A percentile compares a stretch with the other conserved stretches of the same genome.
phyloP scores from a whole-genome alignment of 2,329 filamentous ascomycete genomes.

The Talaromyces sp. region DNA sequence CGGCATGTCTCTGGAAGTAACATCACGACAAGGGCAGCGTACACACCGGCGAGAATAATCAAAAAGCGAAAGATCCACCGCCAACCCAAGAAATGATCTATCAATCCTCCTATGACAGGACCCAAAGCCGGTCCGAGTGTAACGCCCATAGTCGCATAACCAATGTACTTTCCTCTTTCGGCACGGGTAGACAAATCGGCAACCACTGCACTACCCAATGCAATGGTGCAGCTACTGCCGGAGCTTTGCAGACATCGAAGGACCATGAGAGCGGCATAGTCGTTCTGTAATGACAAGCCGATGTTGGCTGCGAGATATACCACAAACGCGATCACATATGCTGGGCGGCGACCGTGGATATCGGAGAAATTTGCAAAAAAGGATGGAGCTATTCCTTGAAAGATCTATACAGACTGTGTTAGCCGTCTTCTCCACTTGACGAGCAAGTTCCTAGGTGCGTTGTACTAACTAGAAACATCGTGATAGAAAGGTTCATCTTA shows the following conservation, averaged over 20 bases:
- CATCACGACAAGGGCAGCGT: conserved; percentile 33
- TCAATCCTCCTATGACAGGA: conserved; percentile 37
- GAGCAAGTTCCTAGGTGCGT: not conserved
- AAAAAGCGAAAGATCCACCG: conserved; percentile 49
- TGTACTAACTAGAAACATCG: conserved; percentile 37
- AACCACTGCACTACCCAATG: conserved; percentile 40
- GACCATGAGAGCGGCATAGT: conserved; percentile 35
- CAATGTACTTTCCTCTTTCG: conserved; percentile 44
- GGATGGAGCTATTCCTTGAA: conserved; percentile 56
- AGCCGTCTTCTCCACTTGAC: not conserved
- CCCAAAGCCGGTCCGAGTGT: conserved; percentile 37
- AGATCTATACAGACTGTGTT: conserved; percentile 35
- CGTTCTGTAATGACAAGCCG: conserved; percentile 37
- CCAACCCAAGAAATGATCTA: conserved; percentile 41
- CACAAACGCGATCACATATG: conserved; percentile 53
- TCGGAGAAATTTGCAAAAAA: conserved; percentile 54
- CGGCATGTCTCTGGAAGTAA: conserved; percentile 41
- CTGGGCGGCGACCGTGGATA: conserved; percentile 50
- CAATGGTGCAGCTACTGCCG: conserved; percentile 43
- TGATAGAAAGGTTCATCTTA: conserved; percentile 46
- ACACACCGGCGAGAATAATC: conserved; percentile 45
- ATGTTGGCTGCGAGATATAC: conserved; percentile 43
- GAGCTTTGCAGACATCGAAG: conserved; percentile 38
- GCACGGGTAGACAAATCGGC: conserved; percentile 39
- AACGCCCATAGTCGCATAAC: conserved; percentile 34